Percentiles rank a stretch among this genome's conserved stretches.
Evolutionary conservation across 306 rosid species (phyloP).

Genomic region (Lablab purpureus): DNA sequence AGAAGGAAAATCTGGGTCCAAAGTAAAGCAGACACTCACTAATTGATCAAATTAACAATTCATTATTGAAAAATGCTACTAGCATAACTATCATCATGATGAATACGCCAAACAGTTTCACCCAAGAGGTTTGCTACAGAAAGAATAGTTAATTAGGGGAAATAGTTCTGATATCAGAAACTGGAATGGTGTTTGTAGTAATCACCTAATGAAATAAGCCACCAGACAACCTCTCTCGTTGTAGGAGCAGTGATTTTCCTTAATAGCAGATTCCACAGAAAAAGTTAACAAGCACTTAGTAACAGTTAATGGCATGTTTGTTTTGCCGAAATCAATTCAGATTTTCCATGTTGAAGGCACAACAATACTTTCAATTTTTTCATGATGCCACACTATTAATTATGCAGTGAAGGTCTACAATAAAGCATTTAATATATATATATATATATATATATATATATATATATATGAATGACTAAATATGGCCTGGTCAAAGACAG

Average conservation of each 20-base stretch:
- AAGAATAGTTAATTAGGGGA: no score
- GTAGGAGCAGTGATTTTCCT: slow-evolving; percentile 71
- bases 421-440: background rate
- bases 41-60: background rate
- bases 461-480: no score
- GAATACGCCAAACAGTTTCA: slow-evolving; percentile 70
- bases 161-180: slow-evolving; percentile 62
- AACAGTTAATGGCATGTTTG: background rate
- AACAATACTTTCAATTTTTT: background rate
- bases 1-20: slow-evolving; percentile 3
- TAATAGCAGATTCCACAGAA: no score
- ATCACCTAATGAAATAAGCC: slow-evolving; percentile 79
- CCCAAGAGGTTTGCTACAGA: slow-evolving; percentile 50
- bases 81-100: slow-evolving; percentile 67
- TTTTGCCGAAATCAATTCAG: background rate
- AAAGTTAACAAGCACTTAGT: background rate
- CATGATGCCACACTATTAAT: background rate
- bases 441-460: background rate
- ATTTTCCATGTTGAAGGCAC: background rate
- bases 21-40: background rate
- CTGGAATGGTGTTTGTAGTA: slow-evolving; percentile 72
- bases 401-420: background rate
- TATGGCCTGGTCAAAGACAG: background rate
- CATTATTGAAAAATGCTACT: slow-evolving; percentile 66
- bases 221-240: slow-evolving; percentile 66